Evolutionary conservation across 179 eudicot genomes (phyloP).

Genomic region (Monotropa hypopitys): DNA sequence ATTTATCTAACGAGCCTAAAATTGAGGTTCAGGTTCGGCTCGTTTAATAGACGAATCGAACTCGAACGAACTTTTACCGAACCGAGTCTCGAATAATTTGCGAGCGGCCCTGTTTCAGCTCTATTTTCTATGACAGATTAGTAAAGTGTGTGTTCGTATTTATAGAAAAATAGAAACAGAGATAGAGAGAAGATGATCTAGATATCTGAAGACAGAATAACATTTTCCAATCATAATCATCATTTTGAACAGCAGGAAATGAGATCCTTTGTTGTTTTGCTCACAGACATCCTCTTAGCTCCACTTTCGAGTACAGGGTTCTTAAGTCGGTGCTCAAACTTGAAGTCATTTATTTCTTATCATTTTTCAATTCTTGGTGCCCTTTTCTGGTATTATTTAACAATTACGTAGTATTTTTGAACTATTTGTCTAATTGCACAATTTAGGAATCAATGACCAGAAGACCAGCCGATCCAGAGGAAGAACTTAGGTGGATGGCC

Average conservation of each 20-base stretch:
- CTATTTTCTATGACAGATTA: not conserved
- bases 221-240: not conserved
- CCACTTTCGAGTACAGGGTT: not conserved
- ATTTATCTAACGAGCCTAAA: too few relatives aligned
- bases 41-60: too few relatives aligned
- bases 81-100: too few relatives aligned
- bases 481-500: slow-evolving; percentile 99
- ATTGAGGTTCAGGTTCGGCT: too few relatives aligned
- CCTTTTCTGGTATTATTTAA: not conserved
- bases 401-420: slow-evolving; percentile 4
- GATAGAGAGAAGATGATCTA: not conserved
- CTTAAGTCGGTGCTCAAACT: not conserved
- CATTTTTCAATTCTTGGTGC: not conserved
- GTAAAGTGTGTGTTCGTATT: not conserved
- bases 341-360: not conserved
- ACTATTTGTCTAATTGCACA: not conserved
- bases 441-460: slow-evolving; percentile 81
- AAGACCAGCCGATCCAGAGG: slow-evolving; percentile 97
- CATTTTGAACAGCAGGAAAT: not conserved
- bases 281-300: not conserved
- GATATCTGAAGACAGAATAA: not conserved
- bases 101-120: too few relatives aligned
- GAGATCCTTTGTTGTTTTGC: not conserved
- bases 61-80: too few relatives aligned
- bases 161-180: not conserved